Conservation (phyloP, 768 basidiomycete genomes). For the Thelephora aurantiotincta region DNA sequence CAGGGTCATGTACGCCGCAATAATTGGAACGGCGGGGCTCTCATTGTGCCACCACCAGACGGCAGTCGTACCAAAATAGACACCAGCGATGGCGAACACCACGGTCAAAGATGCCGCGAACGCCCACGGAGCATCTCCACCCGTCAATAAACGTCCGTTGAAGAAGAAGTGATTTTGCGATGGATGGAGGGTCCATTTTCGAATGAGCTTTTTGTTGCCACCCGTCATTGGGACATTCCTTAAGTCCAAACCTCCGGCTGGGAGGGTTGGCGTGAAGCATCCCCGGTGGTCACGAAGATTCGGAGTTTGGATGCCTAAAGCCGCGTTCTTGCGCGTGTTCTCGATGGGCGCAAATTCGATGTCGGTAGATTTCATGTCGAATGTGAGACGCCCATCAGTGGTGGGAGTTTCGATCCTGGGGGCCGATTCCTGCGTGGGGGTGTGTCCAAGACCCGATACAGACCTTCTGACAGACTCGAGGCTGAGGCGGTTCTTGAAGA, state of each 20-base stretch:
- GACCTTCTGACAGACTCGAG: constrained; percentile 16
- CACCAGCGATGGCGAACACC: constrained; percentile 50
- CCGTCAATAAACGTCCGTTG: constrained; percentile 59
- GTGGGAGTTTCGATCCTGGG: constrained; percentile 5
- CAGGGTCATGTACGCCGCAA: constrained; percentile 49
- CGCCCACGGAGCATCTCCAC: constrained; percentile 78
- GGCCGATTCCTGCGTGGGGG: constrained; percentile 8
- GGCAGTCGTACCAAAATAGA: constrained; percentile 83
- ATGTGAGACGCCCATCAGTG: constrained; percentile 11
- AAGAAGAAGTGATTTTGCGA: constrained; percentile 70
- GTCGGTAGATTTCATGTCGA: constrained; percentile 12
- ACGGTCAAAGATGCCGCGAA: constrained; percentile 54
- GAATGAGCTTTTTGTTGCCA: constrained; percentile 23
- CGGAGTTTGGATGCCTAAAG: constrained; percentile 8
- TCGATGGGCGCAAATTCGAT: constrained; percentile 10
- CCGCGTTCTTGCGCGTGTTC: constrained; percentile 10
- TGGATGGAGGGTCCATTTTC: constrained; percentile 50
- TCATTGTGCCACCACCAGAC: constrained; percentile 81
- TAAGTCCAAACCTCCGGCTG: constrained; percentile 19
- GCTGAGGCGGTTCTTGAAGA: constrained; percentile 37
- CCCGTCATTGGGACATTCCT: constrained; percentile 19
- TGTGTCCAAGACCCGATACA: constrained; percentile 9
- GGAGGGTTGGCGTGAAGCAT: constrained; percentile 15
- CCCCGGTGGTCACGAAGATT: constrained; percentile 8
- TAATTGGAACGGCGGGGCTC: constrained; percentile 52